Percentiles rank a stretch among this genome's conserved stretches.
Evolutionary conservation across 164 flowering plant species (phyloP).

Genomic region (Echeveria elegans): DNA sequence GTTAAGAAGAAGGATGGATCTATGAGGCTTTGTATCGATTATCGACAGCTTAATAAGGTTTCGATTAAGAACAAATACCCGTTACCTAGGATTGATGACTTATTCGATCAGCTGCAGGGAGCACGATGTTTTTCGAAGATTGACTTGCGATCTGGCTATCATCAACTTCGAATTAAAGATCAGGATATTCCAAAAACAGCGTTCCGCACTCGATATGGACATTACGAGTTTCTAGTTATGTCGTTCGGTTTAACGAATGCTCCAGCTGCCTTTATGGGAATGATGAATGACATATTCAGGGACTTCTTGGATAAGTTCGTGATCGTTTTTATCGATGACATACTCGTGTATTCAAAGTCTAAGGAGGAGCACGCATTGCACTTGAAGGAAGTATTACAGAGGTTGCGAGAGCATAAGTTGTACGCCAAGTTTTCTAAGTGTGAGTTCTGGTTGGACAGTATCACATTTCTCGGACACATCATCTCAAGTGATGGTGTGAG

Average conservation of each 20-base stretch:
- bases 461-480: background rate
- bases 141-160: constrained; percentile 8
- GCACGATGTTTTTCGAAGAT: background rate
- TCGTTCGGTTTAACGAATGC: background rate
- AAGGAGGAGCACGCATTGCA: background rate
- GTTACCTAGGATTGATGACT: background rate
- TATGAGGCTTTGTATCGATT: background rate
- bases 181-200: constrained; percentile 4
- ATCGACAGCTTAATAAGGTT: background rate
- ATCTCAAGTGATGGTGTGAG: background rate
- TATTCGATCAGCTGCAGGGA: background rate
- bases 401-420: background rate
- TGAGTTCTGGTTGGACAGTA: background rate
- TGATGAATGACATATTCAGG: background rate
- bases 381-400: background rate
- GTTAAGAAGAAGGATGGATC: constrained; percentile 8
- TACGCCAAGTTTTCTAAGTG: background rate
- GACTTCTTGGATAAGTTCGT: constrained; percentile 4
- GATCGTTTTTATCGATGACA: constrained; percentile 7
- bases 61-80: constrained; percentile 1
- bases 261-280: no score
- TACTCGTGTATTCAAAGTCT: background rate
- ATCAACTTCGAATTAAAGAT: background rate
- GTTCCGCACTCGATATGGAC: background rate
- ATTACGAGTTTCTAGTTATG: constrained; percentile 1